Conservation (phyloP, 2,329 filamentous ascomycete genomes). For the Orbilia ellipsospora region DNA sequence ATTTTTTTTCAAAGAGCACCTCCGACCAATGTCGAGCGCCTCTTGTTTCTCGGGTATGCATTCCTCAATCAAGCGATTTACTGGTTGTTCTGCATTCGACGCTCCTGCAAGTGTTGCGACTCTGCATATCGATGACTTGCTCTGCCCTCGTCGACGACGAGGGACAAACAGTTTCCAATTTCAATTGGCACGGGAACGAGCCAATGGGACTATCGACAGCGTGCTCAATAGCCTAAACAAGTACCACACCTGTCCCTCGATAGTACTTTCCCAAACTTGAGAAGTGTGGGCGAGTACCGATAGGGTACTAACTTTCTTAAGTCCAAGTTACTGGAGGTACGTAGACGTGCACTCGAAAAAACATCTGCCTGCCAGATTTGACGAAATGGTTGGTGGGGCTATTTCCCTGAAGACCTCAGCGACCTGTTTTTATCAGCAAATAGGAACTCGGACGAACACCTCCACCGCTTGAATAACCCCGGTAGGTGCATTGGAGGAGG, state of each 20-base stretch:
- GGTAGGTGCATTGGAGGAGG: conserved; percentile 21
- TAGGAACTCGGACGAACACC: conserved; percentile 35
- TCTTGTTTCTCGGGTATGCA: conserved; percentile 25
- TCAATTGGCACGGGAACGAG: no score
- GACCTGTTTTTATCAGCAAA: conserved; percentile 51
- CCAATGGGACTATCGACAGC: no score
- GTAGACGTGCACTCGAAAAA: neutral
- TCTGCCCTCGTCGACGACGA: no score
- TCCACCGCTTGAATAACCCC: conserved; percentile 29
- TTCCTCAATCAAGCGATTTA: conserved; percentile 36
- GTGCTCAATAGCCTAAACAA: neutral
- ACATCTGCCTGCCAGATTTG: neutral
- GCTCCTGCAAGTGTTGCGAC: conserved; percentile 18
- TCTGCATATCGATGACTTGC: no score
- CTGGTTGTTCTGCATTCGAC: conserved; percentile 11
- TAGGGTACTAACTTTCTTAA: neutral
- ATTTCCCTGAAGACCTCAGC: neutral
- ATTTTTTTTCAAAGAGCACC: conserved; percentile 23
- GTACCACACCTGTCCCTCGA: conserved; percentile 2
- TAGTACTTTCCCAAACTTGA: neutral
- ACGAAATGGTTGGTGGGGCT: conserved; percentile 28
- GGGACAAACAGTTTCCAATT: no score
- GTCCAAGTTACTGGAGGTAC: neutral
- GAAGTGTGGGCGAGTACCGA: neutral
- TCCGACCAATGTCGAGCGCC: conserved; percentile 21